Conservation (phyloP, 164 flowering plant species). For the Macadamia integrifolia region DNA sequence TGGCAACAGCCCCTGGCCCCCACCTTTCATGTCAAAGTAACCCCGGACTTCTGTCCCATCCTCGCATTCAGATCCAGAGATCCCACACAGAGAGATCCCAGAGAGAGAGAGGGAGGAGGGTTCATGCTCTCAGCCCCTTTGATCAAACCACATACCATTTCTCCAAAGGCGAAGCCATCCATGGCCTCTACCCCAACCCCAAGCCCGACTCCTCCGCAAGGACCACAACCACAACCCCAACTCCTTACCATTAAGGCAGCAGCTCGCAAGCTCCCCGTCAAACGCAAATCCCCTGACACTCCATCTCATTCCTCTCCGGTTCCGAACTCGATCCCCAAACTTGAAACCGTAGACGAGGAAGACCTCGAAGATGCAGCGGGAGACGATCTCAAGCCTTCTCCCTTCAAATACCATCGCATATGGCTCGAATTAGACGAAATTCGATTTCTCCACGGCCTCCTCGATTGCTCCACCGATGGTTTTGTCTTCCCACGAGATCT, state of each 20-base stretch:
- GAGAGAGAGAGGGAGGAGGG: no score
- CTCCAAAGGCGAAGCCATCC: slow-evolving; percentile 8
- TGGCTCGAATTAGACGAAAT: slow-evolving; percentile 69
- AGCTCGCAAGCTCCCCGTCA: slow-evolving; percentile 58
- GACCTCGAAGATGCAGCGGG: slow-evolving; percentile 7
- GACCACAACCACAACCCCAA: slow-evolving; percentile 1
- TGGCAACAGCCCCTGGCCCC: no score
- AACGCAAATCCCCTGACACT: slow-evolving; percentile 41
- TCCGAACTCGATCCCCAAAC: slow-evolving; percentile 6
- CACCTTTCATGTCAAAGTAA: no score
- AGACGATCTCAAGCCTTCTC: slow-evolving; percentile 23
- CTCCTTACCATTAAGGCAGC: slow-evolving; percentile 28
- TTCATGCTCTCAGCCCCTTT: neutral
- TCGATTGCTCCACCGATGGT: slow-evolving; percentile 31
- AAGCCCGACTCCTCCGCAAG: slow-evolving; percentile 3
- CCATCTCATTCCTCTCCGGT: neutral
- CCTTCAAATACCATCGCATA: slow-evolving; percentile 59
- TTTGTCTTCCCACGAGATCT: slow-evolving; percentile 53
- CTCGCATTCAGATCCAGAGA: no score
- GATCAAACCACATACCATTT: neutral
- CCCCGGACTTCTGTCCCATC: no score
- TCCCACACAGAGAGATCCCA: no score
- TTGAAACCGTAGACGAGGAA: slow-evolving; percentile 4
- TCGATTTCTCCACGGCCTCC: slow-evolving; percentile 55
- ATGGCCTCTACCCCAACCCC: slow-evolving; percentile 18